Conservation (phyloP, 345 rosid genomes). For the Barbarea vulgaris region DNA sequence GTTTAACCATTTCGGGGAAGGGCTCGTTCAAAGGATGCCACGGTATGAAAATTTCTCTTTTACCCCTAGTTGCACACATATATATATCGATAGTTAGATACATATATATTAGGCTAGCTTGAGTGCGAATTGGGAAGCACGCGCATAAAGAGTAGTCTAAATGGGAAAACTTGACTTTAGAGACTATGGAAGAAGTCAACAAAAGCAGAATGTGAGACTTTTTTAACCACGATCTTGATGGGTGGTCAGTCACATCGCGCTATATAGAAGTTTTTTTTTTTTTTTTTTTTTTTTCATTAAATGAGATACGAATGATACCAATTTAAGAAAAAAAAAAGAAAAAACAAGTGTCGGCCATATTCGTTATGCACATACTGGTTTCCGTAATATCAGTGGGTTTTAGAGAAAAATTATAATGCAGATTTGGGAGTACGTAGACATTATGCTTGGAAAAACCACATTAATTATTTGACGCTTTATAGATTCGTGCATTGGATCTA, state of each 20-base stretch:
- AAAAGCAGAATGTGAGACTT: slow-evolving; percentile 23
- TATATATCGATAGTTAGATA: background rate
- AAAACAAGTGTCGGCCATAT: background rate
- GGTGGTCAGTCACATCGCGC: slow-evolving; percentile 10
- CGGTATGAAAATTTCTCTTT: slow-evolving; percentile 42
- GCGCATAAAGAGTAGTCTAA: slow-evolving; percentile 18
- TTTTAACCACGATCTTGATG: background rate
- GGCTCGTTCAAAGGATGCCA: slow-evolving; percentile 87
- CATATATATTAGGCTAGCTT: background rate
- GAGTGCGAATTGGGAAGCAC: slow-evolving; percentile 7
- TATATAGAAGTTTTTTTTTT: background rate
- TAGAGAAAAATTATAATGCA: background rate
- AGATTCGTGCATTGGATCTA: background rate
- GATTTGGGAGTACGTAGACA: background rate
- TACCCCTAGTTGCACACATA: background rate
- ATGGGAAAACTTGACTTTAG: slow-evolving; percentile 30
- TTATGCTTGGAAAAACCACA: background rate
- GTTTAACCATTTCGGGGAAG: slow-evolving; percentile 87
- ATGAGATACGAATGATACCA: background rate
- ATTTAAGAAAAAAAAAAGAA: no score
- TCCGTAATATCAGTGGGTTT: background rate
- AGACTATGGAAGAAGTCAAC: slow-evolving; percentile 26
- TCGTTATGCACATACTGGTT: background rate
- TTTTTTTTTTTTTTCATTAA: background rate
- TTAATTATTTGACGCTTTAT: background rate